Base-by-base conservation (phyloP, 768 basidiomycete species). In the Crassisporium funariophilum region DNA sequence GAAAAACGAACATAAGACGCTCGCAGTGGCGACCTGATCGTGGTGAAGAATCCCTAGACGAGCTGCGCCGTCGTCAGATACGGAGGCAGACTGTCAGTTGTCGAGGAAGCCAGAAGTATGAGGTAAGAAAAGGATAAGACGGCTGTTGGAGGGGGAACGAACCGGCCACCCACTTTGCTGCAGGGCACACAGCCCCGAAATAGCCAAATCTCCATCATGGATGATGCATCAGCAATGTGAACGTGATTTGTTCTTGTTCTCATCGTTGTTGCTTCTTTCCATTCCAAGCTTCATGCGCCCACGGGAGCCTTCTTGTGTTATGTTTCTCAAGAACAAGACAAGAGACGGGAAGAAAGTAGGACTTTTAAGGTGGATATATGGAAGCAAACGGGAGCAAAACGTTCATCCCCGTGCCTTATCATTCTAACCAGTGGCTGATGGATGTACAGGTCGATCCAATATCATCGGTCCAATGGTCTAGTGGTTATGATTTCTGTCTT, bases 401-500 rank as follows among this genome's bases (percentile, higher is more conserved):
- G n/a, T n/a, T n/a, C n/a, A n/a, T n/a, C n/a, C n/a, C n/a, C n/a
- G n/a, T n/a, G n/a, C n/a, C n/a, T n/a, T n/a, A n/a, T n/a, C n/a
- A n/a, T n/a, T n/a, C n/a, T n/a, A n/a, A n/a, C n/a, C n/a, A n/a
- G 27, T 13, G 13, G 13, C 27, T 7, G 27, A 29, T 21, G 29
- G 15, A 20, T 7, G 20, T 6, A 46, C 35, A 46, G 21, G 29
- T 37, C 24, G 36, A 39, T 13, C 16, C 3, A 4, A 13, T 13
- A 15, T 19, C 35, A 47, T 46, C 27, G 75, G 75, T 77, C 72
- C 75, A 77, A 74, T 78, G 72, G 75, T 73, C 73, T 77, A 77
- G 75, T 75, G 75, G 75, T 77, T 77, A 77, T 77, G 73, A 74
- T 75, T 70, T 77, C 73, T 75, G 73, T 61, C 59, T 68, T 64